phyloP scores from a whole-genome alignment of 2,329 filamentous ascomycete species.

The Botryosphaeria dothidea region DNA sequence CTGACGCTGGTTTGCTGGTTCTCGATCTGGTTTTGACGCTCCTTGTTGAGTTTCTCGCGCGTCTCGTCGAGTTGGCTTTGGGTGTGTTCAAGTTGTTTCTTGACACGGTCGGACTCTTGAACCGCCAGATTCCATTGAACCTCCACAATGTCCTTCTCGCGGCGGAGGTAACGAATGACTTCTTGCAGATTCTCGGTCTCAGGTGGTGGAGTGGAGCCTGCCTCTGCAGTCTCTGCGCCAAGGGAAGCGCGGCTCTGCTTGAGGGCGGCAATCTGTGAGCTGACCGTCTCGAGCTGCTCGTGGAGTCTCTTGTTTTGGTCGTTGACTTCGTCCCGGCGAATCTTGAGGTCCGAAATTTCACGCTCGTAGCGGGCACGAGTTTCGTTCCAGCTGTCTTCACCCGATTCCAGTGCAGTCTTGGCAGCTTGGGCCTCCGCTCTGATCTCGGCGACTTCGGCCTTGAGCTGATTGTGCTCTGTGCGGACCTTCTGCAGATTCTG shows the following conservation, averaged over 20 bases:
- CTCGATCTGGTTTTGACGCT: slow-evolving; percentile 75
- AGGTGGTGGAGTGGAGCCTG: slow-evolving; percentile 52
- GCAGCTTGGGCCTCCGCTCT: slow-evolving; percentile 84
- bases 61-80: slow-evolving; percentile 87
- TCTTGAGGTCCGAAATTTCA: slow-evolving; percentile 77
- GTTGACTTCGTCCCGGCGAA: slow-evolving; percentile 78
- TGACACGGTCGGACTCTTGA: slow-evolving; percentile 83
- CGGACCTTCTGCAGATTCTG: slow-evolving; percentile 79
- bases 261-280: slow-evolving; percentile 73
- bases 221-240: slow-evolving; percentile 54
- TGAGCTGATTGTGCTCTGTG: slow-evolving; percentile 77
- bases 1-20: slow-evolving; percentile 71
- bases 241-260: slow-evolving; percentile 70
- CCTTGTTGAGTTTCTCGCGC: slow-evolving; percentile 85
- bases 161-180: slow-evolving; percentile 84
- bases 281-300: slow-evolving; percentile 82
- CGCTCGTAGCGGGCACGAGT: slow-evolving; percentile 77
- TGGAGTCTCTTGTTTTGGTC: slow-evolving; percentile 91
- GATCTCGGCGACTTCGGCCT: slow-evolving; percentile 72
- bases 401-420: slow-evolving; percentile 75
- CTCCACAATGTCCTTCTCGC: slow-evolving; percentile 96
- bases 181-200: slow-evolving; percentile 79
- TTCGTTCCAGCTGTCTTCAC: slow-evolving; percentile 85
- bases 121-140: slow-evolving; percentile 91
- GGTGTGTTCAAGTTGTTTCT: slow-evolving; percentile 85